Conservation (phyloP, 164 flowering plant genomes). For the Kingdonia uniflora region DNA sequence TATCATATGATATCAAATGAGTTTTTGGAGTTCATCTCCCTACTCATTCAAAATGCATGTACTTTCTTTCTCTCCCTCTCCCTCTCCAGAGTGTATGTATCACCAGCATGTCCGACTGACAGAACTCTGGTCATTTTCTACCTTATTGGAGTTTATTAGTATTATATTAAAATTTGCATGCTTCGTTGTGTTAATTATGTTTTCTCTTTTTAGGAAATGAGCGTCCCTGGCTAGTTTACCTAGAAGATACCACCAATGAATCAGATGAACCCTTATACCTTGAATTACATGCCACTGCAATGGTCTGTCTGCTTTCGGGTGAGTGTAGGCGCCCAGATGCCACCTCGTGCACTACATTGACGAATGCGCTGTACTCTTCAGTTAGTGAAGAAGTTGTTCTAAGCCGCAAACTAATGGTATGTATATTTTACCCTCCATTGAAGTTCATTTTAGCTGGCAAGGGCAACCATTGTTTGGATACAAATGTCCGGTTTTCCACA, state of each 20-base stretch:
- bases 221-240: conserved; percentile 53
- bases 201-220: conserved; percentile 39
- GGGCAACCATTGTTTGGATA: no score
- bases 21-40: no score
- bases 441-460: no score
- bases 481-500: no score
- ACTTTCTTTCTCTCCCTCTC: no score
- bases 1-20: no score
- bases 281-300: conserved; percentile 84
- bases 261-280: conserved; percentile 43
- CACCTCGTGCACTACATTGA: conserved; percentile 68
- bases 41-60: no score
- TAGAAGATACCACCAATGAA: conserved; percentile 39
- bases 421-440: conserved; percentile 1
- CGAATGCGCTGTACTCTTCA: conserved; percentile 88
- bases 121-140: no score
- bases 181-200: no score
- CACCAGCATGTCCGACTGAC: no score
- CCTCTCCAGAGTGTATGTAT: no score
- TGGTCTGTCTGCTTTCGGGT: conserved; percentile 83
- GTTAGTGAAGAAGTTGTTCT: conserved; percentile 68
- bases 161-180: not conserved
- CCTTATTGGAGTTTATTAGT: no score
- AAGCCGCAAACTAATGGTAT: conserved; percentile 72
- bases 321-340: conserved; percentile 86